Conservation (phyloP, 148 eudicot species). For the Vaccinium corymbosum region DNA sequence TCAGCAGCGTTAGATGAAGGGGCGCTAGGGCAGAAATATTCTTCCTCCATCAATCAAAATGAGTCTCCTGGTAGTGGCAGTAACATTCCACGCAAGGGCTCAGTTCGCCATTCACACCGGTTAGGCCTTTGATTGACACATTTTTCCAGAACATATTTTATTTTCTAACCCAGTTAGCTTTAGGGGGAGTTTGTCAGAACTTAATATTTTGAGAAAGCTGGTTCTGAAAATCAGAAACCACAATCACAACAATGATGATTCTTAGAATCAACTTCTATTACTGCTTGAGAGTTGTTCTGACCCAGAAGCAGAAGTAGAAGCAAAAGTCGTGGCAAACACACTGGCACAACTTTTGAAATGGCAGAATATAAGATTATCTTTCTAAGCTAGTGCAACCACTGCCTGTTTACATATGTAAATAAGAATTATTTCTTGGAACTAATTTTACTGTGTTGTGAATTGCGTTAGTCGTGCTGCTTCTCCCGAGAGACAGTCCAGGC, state of each 20-base stretch:
- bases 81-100: conserved; percentile 33
- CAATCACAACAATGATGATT: not conserved
- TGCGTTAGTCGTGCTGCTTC: conserved; percentile 47
- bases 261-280: not conserved
- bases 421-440: conserved; percentile 9
- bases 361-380: not conserved
- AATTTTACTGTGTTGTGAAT: not conserved
- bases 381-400: not conserved
- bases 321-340: not conserved
- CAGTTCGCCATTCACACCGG: conserved; percentile 51
- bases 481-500: conserved; percentile 58
- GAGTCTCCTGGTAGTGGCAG: conserved; percentile 58
- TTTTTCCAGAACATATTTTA: not conserved
- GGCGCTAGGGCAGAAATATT: conserved; percentile 32
- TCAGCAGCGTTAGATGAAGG: conserved; percentile 53
- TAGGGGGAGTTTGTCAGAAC: not conserved
- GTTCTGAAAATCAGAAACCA: not conserved
- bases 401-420: not conserved
- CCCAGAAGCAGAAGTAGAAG: not conserved
- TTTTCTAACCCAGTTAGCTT: not conserved
- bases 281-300: not conserved
- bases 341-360: not conserved
- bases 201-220: not conserved
- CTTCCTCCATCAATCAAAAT: conserved; percentile 33
- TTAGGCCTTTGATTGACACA: conserved; percentile 22